Percentiles rank a stretch among this genome's conserved stretches.
Evolutionary conservation across 2,329 filamentous ascomycete genomes (phyloP).

Genomic region (Pezicula carpinea): DNA sequence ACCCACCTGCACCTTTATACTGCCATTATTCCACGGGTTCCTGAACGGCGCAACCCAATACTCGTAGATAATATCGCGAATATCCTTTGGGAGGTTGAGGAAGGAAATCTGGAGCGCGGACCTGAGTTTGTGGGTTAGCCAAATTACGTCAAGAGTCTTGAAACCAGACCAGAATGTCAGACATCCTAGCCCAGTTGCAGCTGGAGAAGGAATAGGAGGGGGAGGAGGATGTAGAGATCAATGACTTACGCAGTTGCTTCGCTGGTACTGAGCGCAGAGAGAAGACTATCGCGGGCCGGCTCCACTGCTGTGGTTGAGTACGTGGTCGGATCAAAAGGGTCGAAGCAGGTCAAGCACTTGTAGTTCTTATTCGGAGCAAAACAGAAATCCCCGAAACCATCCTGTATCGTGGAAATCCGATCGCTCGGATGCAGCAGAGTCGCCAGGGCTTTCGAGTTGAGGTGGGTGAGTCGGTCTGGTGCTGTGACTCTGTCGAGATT

Average conservation of each 20-base stretch:
- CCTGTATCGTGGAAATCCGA: neutral
- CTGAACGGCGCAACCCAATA: neutral
- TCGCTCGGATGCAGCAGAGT: neutral
- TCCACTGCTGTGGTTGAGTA: neutral
- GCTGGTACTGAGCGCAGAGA: neutral
- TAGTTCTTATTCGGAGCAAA: neutral
- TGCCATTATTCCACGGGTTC: neutral
- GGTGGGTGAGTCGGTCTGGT: neutral
- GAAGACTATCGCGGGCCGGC: neutral
- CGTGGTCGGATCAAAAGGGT: neutral
- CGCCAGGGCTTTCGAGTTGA: neutral
- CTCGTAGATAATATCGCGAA: neutral
- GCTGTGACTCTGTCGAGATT: neutral
- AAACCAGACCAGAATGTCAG: too few relatives aligned
- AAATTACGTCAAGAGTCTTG: neutral
- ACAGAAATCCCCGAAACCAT: neutral
- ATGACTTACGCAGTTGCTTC: neutral
- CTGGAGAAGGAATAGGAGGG: neutral
- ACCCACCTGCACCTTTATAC: neutral
- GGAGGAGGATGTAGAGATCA: too few relatives aligned
- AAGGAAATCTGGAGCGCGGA: neutral
- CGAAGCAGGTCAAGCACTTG: neutral
- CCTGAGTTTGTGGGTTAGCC: neutral
- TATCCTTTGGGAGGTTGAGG: neutral
- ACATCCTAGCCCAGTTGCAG: too few relatives aligned